Conservation (phyloP, 306 rosid species). For the Dryas octopetala region DNA sequence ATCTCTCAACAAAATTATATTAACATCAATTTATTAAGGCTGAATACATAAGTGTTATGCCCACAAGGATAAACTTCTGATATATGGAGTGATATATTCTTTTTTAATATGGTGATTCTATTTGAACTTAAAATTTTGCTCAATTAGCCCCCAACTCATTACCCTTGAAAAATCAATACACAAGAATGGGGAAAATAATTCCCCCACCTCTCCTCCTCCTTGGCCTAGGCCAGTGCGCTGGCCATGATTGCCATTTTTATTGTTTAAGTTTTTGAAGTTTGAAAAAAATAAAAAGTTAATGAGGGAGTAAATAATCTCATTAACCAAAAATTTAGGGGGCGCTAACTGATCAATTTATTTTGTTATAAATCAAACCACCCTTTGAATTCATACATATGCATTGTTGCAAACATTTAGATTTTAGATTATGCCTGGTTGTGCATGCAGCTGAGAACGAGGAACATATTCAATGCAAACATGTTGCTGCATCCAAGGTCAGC, state of each 20-base stretch:
- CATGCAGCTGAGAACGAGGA: constrained; percentile 25
- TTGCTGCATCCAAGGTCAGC: not conserved
- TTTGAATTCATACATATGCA: not conserved
- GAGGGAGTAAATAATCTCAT: not conserved
- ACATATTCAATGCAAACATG: not conserved
- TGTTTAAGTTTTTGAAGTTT: not conserved
- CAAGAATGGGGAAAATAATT: not conserved
- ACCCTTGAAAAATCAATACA: not conserved
- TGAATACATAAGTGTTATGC: not conserved
- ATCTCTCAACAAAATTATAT: not conserved
- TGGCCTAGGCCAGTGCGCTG: not conserved
- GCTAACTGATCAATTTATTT: not conserved
- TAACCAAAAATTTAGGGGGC: not conserved
- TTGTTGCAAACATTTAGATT: constrained; percentile 6
- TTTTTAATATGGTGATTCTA: not conserved
- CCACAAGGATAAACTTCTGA: not conserved
- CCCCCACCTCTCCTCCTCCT: not conserved
- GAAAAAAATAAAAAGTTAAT: not conserved
- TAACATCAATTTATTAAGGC: not conserved
- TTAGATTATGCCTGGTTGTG: constrained; percentile 1
- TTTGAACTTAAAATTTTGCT: not conserved
- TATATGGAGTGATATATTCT: not conserved
- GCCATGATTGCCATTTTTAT: not conserved
- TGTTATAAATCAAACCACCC: not conserved
- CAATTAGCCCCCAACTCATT: not conserved